Evolutionary conservation across 805 yeast species (phyloP).

Genomic region (Jamesozyma piceae): DNA sequence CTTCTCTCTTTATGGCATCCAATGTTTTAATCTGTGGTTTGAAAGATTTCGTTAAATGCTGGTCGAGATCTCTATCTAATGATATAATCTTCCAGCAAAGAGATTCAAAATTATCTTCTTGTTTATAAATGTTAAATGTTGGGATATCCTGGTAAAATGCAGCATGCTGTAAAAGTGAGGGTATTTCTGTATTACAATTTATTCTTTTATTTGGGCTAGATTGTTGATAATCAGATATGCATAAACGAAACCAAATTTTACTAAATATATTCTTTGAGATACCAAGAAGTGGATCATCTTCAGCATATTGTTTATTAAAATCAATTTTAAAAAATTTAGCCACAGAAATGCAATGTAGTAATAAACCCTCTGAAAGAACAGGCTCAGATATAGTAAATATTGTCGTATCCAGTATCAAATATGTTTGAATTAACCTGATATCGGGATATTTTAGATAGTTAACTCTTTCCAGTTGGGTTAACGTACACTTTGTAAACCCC

Average conservation of each 20-base stretch:
- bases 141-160: conserved; percentile 21
- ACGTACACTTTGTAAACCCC: conserved; percentile 11
- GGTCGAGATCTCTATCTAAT: conserved; percentile 27
- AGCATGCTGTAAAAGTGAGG: conserved; percentile 23
- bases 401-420: conserved; percentile 22
- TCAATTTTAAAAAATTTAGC: conserved; percentile 20
- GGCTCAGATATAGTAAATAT: conserved; percentile 11
- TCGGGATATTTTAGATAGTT: conserved; percentile 20
- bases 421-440: conserved; percentile 20
- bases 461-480: conserved; percentile 13
- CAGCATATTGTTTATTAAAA: conserved; percentile 14
- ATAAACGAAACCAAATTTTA: conserved; percentile 25
- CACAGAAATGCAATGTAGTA: conserved; percentile 18
- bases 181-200: conserved; percentile 18
- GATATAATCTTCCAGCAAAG: conserved; percentile 26
- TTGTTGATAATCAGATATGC: conserved; percentile 22
- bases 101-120: conserved; percentile 24
- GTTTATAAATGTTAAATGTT: conserved; percentile 19
- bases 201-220: conserved; percentile 17
- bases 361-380: conserved; percentile 12
- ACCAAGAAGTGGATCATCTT: conserved; percentile 17
- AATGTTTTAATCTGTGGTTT: conserved; percentile 26
- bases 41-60: conserved; percentile 9
- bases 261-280: conserved; percentile 18
- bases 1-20: conserved; percentile 21